Base-by-base conservation (phyloP, 2,329 filamentous ascomycete species). In the Penicillium sp. region DNA sequence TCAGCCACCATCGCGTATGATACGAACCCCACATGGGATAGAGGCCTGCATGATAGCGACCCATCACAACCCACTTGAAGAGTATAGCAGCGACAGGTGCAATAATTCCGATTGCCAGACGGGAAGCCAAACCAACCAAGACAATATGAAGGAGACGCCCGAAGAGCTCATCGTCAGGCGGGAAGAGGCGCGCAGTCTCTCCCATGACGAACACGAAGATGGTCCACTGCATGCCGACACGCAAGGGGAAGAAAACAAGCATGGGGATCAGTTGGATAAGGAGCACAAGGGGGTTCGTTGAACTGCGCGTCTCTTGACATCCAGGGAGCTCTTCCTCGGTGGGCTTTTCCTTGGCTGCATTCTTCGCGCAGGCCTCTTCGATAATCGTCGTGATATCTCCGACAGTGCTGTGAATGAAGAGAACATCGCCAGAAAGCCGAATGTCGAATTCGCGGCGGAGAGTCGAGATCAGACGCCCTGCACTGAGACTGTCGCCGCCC, bases 11-110 rank as follows among this genome's bases (percentile, higher is more conserved):
- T 8, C 83, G 78, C 0, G 83, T 86, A 69, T 87, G 85, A 67
- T 86, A 87, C 1, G 70, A 64, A 1, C 84, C 84, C 85, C 85
- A 87, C 85, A 87, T 87, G 2, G 85, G 84, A 66, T 84, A 86
- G 2, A 85, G 69, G 0, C 85, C 85, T 68, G 84, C 79, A 41
- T 75, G 76, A 68, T 85, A 83, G 1, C 79, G 79, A 11, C 85
- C 85, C 47, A 87, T 82, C 56, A 87, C 75, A 6, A 83, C 49
- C 85, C 85, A 87, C 69, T 87, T 87, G 53, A 80, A 75, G 3
- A 74, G 46, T 26, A 87, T 84, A n/a, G 80, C 84, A 23, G 82
- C 45, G 29, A 82, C 70, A 0, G 85, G 85, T 6, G 77, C 71
- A 7, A 82, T 62, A 2, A 78, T 69, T 17, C 76, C 72, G 5